Evolutionary conservation across 108 stramenopile species (phyloP).

Genomic region (Pseudonitzschia pungens): DNA sequence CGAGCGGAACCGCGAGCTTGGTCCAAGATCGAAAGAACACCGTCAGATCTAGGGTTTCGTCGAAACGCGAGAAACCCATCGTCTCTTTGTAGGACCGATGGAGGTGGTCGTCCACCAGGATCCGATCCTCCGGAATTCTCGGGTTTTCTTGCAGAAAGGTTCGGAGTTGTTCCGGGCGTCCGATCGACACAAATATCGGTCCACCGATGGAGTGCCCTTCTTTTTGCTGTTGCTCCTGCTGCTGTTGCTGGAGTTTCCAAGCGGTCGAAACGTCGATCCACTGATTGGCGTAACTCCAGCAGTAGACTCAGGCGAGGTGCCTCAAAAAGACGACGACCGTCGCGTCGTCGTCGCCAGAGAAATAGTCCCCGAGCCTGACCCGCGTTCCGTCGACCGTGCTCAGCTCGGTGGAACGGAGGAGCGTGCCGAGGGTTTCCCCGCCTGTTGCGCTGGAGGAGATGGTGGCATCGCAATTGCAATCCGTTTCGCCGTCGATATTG

Average conservation of each 20-base stretch:
- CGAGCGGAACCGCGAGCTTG: not conserved
- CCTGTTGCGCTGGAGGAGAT: no score
- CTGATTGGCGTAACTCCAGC: slow-evolving; percentile 60
- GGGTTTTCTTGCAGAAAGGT: slow-evolving; percentile 57
- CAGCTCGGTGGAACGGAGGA: not conserved
- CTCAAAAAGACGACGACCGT: slow-evolving; percentile 45
- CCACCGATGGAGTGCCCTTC: slow-evolving; percentile 14
- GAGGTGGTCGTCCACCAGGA: slow-evolving; percentile 61
- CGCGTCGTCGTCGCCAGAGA: not conserved
- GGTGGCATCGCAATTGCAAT: no score
- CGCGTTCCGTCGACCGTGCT: not conserved
- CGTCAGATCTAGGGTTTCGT: not conserved
- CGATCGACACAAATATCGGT: slow-evolving; percentile 63
- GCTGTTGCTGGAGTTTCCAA: not conserved
- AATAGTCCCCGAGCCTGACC: not conserved
- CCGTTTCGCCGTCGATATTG: no score
- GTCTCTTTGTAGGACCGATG: slow-evolving; percentile 50
- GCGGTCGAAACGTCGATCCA: slow-evolving; percentile 43
- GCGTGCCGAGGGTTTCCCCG: not conserved
- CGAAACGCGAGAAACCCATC: not conserved
- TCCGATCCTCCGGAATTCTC: slow-evolving; percentile 37
- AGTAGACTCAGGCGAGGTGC: slow-evolving; percentile 68
- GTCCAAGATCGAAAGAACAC: not conserved
- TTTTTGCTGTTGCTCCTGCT: slow-evolving; percentile 18
- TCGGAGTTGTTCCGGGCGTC: slow-evolving; percentile 49